Evolutionary conservation across 75 land plant species (phyloP).

Genomic region (Sequoia sempervirens): DNA sequence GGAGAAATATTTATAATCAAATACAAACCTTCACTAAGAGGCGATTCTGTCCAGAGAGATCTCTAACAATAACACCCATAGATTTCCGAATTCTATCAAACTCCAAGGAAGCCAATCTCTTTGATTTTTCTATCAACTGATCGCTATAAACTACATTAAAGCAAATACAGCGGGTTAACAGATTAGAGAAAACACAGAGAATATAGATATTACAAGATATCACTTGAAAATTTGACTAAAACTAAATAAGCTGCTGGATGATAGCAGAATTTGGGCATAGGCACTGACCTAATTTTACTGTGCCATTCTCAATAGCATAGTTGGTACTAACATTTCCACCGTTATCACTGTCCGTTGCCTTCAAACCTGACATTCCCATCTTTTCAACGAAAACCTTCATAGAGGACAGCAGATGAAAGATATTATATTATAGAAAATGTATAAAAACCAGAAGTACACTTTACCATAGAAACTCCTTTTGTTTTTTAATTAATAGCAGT

Average conservation of each 20-base stretch:
- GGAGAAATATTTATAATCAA: not conserved
- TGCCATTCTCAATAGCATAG: conserved; percentile 21
- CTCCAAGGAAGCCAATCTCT: conserved; percentile 68
- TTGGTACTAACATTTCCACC: conserved; percentile 22
- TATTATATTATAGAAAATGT: not conserved
- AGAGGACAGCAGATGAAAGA: not conserved
- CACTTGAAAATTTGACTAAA: not conserved
- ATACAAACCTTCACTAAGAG: conserved; percentile 79
- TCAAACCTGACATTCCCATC: conserved; percentile 72
- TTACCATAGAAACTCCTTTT: no score
- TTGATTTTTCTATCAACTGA: conserved; percentile 62
- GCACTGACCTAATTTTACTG: conserved; percentile 58
- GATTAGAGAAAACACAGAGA: not conserved
- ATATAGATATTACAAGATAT: not conserved
- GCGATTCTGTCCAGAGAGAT: conserved; percentile 43
- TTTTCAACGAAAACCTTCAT: conserved; percentile 81
- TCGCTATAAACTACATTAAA: conserved; percentile 57
- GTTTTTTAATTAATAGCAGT: not conserved
- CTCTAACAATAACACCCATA: conserved; percentile 74
- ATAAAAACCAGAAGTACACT: not conserved
- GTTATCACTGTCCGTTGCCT: conserved; percentile 30
- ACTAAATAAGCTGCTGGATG: not conserved
- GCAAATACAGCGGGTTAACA: not conserved
- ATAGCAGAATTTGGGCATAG: not conserved
- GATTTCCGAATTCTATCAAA: conserved; percentile 87